Base-by-base conservation (phyloP, 768 basidiomycete genomes). In the Saitozyma sp. region DNA sequence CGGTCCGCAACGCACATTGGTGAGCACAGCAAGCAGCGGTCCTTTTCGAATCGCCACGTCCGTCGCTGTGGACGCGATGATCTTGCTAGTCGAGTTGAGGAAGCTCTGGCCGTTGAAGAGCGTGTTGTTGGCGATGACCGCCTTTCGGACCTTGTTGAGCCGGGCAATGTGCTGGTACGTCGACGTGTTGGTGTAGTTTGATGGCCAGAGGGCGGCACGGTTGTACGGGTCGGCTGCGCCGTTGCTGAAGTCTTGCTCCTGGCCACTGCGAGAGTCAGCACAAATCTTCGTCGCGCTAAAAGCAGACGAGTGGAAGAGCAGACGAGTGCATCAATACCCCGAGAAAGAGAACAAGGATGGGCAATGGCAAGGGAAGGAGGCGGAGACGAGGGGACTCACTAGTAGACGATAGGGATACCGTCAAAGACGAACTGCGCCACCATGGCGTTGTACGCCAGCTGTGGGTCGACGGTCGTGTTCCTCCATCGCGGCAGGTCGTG, bases 21-120 rank as follows among this genome's bases (percentile, higher is more conserved):
- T 79, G 50, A 79, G 42, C 9, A 73, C 68, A 40, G 76, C 71
- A 13, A 79, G 41, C 7, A 76, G 19, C 16, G 76, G 76, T 14
- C 78, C 78, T 53, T 77, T 77, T 6, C 73, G 68, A 42, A 79
- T 74, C 8, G 73, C 74, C 45, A 78, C 64, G 57, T 78, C 77
- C 17, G 58, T 59, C 7, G 52, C 55, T 10, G 75, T 69, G 11
- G 56, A 64, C 16, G 63, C 60, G 5, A 73, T 41, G 49, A 78
- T 64, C 43, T 62, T 62, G 10, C 67, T 61, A 7, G 55, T 63
- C 6, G 64, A 62, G 17, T 74, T 52, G 11, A 78, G 50, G 61
- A 74, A 78, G 41, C 54, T 69, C 48, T 68, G 64, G 1, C 73
- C 75, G 9, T 63, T 62, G 49, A 65, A 70, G 38, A 39, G 20